These are phyloP conservation scores for Trapa incisa DNA, from an alignment of 345 rosid genomes.

Conservation along the genomic window DNA sequence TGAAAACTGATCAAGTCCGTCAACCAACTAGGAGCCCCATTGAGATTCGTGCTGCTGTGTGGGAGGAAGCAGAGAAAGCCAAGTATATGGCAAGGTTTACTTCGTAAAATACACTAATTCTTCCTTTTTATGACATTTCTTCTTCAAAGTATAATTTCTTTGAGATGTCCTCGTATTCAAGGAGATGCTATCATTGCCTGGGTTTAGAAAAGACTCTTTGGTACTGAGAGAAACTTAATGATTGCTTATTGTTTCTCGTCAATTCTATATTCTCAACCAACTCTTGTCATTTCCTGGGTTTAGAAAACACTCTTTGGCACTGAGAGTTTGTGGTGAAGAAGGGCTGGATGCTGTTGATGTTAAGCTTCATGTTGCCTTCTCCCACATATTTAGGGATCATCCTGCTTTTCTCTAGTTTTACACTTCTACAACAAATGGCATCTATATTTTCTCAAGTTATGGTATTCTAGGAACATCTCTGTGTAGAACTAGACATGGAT, in stretches of 20 bases:
- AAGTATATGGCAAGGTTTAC: conserved; percentile 77
- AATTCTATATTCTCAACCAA: no score
- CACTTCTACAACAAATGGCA: no score
- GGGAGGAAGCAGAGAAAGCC: conserved; percentile 96
- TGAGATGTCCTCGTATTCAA: background rate
- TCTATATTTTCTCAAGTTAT: background rate
- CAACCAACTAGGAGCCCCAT: conserved; percentile 32
- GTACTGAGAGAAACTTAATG: no score
- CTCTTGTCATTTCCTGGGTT: no score
- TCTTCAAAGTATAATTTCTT: background rate
- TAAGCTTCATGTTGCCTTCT: background rate
- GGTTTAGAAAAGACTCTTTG: background rate
- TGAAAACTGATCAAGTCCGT: conserved; percentile 32
- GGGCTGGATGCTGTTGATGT: background rate
- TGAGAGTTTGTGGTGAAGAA: no score
- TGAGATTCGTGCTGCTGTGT: conserved; percentile 67
- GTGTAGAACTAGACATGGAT: background rate
- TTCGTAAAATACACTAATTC: conserved; percentile 7
- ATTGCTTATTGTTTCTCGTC: no score
- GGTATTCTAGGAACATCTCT: background rate
- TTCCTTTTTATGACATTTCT: background rate
- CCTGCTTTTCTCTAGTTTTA: background rate
- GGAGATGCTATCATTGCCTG: background rate
- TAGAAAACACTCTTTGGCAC: no score
- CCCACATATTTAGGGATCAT: background rate